Base-by-base conservation (phyloP, 192 early-diverging fungal genomes). In the Linderina pennispora region DNA sequence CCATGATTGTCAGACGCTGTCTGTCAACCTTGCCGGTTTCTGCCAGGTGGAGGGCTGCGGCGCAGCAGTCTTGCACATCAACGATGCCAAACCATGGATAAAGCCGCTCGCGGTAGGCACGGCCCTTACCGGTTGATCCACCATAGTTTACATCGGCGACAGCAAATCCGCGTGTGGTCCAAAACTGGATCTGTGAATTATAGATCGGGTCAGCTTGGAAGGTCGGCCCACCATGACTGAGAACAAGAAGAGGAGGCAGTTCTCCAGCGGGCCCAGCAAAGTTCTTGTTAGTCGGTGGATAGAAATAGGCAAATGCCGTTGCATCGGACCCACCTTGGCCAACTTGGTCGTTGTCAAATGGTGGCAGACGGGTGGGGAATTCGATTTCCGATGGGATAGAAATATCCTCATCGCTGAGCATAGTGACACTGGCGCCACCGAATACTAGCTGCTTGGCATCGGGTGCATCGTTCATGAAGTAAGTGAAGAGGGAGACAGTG, bases 191-290 rank as follows among this genome's bases (percentile, higher is more conserved):
- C 22, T 43, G 48, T 36, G 58, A 66, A 42, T 62, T 58, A 36
- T 80, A 66, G 23, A 68, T 51, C 2, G 73, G 53, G 22, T 41
- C 22, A 0, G 62, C 56, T 0, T 62, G 51, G 0, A 49, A n/a
- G 3, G 84, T 88, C 6, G 88, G 88, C 1, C 88, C 88, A n/a
- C 88, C 88, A 40, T 90, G 88, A 38, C 73, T 70, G 20, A 83
- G 41, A 13, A 87, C 80, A 9, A 81, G 60, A 22, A 87, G 60
- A 13, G 88, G 86, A 20, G 88, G 84, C 35, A 75, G 50, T 35
- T 77, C 77, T 14, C 65, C 77, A 10, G 45, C 48, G 3, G 67
- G 69, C 8, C 71, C 74, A 10, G 41, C 26, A 37, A 71, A 81
- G 20, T 81, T 57, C 6, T 54, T 62, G 49, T 87, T 87, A 8